A percentile compares a stretch with the other conserved stretches of the same genome.
phyloP scores from a whole-genome alignment of 331 rosid genomes.

The Pyrus hybrid region DNA sequence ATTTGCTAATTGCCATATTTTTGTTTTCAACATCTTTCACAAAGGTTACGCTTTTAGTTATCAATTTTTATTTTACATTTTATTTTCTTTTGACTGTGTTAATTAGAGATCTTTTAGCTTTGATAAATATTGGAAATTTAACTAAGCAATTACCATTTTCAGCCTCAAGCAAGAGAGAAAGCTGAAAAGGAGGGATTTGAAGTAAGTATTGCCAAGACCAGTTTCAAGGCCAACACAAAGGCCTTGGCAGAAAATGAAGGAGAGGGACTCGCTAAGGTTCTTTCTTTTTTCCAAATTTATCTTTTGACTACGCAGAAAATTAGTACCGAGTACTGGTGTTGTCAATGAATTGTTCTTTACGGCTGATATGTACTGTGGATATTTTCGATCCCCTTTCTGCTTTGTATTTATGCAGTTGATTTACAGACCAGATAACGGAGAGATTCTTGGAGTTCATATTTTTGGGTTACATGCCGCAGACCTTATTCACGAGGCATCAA shows the following conservation, averaged over 20 bases:
- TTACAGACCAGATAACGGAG: slow-evolving; percentile 96
- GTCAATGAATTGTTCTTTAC: neutral
- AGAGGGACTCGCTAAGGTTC: slow-evolving; percentile 97
- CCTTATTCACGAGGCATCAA: slow-evolving; percentile 98
- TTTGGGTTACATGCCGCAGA: slow-evolving; percentile 99
- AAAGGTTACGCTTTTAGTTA: neutral
- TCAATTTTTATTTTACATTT: too few relatives aligned
- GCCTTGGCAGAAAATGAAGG: slow-evolving; percentile 99
- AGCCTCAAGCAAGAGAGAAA: slow-evolving; percentile 99
- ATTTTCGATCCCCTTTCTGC: neutral
- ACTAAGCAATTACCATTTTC: slow-evolving; percentile 21
- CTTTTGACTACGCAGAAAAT: neutral
- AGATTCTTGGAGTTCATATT: slow-evolving; percentile 94
- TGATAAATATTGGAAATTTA: neutral
- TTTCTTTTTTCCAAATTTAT: neutral
- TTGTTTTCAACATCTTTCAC: neutral
- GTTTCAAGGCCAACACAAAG: slow-evolving; percentile 99
- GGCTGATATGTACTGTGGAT: neutral
- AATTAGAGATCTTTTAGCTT: neutral
- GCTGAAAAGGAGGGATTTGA: slow-evolving; percentile 85
- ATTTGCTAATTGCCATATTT: neutral
- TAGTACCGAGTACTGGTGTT: neutral
- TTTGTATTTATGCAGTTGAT: slow-evolving; percentile 55
- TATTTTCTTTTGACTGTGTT: too few relatives aligned
- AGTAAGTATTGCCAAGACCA: slow-evolving; percentile 85